A percentile compares a stretch with the other conserved stretches of the same genome.
Evolutionary conservation across 805 yeast species (phyloP).

Genomic region (Wickerhamiella galacta): DNA sequence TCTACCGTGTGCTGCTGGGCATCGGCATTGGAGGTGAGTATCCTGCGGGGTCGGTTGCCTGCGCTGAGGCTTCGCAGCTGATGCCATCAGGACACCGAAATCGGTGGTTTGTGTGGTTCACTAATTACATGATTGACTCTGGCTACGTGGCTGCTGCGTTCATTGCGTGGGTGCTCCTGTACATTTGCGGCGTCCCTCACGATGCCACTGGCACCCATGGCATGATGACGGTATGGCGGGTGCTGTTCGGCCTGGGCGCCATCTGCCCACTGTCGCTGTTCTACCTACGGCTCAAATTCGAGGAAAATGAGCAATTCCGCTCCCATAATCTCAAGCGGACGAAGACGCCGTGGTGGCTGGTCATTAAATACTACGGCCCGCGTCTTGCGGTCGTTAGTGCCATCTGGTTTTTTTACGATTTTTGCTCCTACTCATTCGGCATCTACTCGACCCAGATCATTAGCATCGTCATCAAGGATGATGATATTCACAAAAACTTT

Average conservation of each 20-base stretch:
- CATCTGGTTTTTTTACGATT: conserved; percentile 87
- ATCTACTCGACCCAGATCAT: conserved; percentile 64
- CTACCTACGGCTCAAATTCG: conserved; percentile 56
- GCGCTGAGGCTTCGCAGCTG: conserved; percentile 74
- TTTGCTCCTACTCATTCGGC: conserved; percentile 75
- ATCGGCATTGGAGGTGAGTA: conserved; percentile 90
- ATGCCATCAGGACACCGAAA: conserved; percentile 73
- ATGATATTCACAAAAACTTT: conserved; percentile 52
- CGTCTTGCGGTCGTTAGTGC: conserved; percentile 52
- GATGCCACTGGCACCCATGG: conserved; percentile 28
- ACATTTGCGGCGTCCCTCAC: conserved; percentile 45
- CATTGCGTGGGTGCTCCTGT: conserved; percentile 69
- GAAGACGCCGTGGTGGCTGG: conserved; percentile 46
- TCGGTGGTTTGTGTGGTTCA: conserved; percentile 78
- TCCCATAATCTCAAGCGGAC: conserved; percentile 49
- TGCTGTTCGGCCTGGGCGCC: conserved; percentile 79
- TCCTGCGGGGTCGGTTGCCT: conserved; percentile 85
- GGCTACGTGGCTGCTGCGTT: conserved; percentile 77
- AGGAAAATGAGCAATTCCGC: conserved; percentile 55
- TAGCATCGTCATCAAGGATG: conserved; percentile 38
- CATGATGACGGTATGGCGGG: conserved; percentile 78
- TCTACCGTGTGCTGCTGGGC: conserved; percentile 76
- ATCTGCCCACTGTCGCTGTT: conserved; percentile 70
- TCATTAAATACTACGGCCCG: conserved; percentile 71
- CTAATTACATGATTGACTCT: conserved; percentile 70